Percentiles rank a stretch among this genome's conserved stretches.
Conservation (phyloP, 1,284 basidiomycete genomes). For the Phellopilus nigrolimitatus region DNA sequence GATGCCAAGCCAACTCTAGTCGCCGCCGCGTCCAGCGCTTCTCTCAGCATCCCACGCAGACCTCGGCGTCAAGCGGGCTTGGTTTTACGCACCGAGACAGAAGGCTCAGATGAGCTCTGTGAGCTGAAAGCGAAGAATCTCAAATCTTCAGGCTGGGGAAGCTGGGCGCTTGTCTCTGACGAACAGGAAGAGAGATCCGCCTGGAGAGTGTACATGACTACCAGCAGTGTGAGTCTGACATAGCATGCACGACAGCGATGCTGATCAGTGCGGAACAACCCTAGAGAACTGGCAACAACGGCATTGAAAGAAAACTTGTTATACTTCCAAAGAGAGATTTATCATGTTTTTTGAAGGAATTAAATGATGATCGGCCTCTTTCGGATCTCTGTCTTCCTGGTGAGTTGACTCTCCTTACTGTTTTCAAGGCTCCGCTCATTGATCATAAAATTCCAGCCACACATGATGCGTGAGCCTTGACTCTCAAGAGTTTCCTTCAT, state of each 20-base stretch:
- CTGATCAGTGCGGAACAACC: not conserved
- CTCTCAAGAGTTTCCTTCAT: no score
- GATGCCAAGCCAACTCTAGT: conserved; percentile 11
- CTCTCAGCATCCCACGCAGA: not conserved
- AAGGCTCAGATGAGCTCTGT: not conserved
- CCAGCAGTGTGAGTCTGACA: conserved; percentile 1
- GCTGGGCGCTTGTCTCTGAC: conserved; percentile 10
- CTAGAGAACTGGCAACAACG: conserved; percentile 3
- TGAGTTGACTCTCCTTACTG: conserved; percentile 31
- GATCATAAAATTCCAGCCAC: conserved; percentile 41
- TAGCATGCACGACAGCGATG: not conserved
- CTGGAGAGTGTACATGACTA: conserved; percentile 14
- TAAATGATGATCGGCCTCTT: conserved; percentile 62
- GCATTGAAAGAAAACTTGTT: conserved; percentile 31
- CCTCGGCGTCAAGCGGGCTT: not conserved
- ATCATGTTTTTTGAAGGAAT: conserved; percentile 55
- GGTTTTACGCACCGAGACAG: conserved; percentile 3
- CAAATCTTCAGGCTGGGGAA: not conserved
- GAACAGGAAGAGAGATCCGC: not conserved
- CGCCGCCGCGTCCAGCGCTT: not conserved
- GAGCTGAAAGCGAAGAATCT: conserved; percentile 3
- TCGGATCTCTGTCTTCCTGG: conserved; percentile 74
- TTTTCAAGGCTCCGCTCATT: conserved; percentile 27
- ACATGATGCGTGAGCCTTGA: conserved; percentile 57
- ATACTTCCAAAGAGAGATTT: conserved; percentile 55